phyloP scores from a whole-genome alignment of 1,284 basidiomycete species.

The Grifola frondosa region DNA sequence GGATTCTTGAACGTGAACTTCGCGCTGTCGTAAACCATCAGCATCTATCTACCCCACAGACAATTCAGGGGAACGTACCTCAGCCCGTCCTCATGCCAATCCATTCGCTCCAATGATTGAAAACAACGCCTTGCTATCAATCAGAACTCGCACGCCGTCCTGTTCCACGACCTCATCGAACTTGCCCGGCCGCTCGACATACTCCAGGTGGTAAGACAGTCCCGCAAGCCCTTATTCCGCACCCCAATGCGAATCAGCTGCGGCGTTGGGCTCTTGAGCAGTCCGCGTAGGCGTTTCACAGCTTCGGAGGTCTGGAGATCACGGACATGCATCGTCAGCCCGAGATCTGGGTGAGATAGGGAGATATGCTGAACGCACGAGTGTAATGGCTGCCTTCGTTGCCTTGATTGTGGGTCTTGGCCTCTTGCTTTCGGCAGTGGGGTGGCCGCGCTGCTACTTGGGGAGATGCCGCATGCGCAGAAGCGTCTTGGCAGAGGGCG shows the following conservation, averaged over 20 bases:
- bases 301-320: slow-evolving; percentile 75
- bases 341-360: not conserved
- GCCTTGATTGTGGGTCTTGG: slow-evolving; percentile 68
- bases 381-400: slow-evolving; percentile 79
- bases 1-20: slow-evolving; percentile 94
- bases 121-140: slow-evolving; percentile 97
- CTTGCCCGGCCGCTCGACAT: slow-evolving; percentile 86
- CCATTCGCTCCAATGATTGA: slow-evolving; percentile 99
- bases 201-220: slow-evolving; percentile 96
- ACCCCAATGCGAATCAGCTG: slow-evolving; percentile 95
- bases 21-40: slow-evolving; percentile 51
- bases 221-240: slow-evolving; percentile 98
- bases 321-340: slow-evolving; percentile 9
- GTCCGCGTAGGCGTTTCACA: slow-evolving; percentile 65
- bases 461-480: slow-evolving; percentile 62
- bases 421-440: slow-evolving; percentile 58
- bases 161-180: slow-evolving; percentile 99
- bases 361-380: slow-evolving; percentile 57
- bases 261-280: slow-evolving; percentile 80
- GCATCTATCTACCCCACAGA: no score
- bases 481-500: slow-evolving; percentile 38
- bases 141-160: slow-evolving; percentile 90
- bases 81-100: slow-evolving; percentile 92
- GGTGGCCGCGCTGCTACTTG: slow-evolving; percentile 72
- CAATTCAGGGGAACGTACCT: no score